Evolutionary conservation across 2,329 filamentous ascomycete species (phyloP).

Genomic region (Epichloe uncinata): DNA sequence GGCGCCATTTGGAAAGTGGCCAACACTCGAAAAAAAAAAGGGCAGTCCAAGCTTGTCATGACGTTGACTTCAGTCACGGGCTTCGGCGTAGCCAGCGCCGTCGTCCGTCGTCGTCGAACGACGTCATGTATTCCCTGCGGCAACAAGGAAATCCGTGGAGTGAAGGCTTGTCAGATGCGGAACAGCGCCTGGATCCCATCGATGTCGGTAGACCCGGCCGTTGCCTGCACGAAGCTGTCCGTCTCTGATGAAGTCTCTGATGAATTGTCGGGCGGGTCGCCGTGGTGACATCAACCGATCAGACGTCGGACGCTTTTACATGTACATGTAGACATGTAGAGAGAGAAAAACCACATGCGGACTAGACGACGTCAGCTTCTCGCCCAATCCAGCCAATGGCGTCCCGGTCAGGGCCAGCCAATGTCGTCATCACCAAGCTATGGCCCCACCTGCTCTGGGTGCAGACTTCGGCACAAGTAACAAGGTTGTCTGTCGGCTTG

Average conservation of each 20-base stretch:
- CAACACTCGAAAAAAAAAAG: too few relatives aligned
- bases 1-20: too few relatives aligned
- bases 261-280: background rate
- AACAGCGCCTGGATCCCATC: background rate
- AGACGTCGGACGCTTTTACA: background rate
- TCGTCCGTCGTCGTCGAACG: background rate
- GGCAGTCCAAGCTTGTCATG: background rate
- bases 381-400: background rate
- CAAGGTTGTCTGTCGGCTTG: too few relatives aligned
- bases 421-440: slow-evolving; percentile 10
- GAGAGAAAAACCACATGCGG: too few relatives aligned
- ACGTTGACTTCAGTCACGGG: background rate
- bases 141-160: background rate
- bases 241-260: background rate
- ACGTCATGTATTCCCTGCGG: background rate
- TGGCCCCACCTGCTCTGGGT: slow-evolving; percentile 3
- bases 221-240: too few relatives aligned
- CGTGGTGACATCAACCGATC: slow-evolving; percentile 1
- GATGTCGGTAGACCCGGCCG: background rate
- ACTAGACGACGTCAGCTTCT: background rate
- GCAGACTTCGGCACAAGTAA: too few relatives aligned
- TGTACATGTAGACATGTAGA: too few relatives aligned
- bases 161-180: background rate
- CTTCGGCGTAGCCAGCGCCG: background rate
- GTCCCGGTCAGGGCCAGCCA: background rate